Percentiles rank a stretch among this genome's conserved stretches.
Conservation (phyloP, 2,329 filamentous ascomycete species). For the Emergomyces pasteurianus region DNA sequence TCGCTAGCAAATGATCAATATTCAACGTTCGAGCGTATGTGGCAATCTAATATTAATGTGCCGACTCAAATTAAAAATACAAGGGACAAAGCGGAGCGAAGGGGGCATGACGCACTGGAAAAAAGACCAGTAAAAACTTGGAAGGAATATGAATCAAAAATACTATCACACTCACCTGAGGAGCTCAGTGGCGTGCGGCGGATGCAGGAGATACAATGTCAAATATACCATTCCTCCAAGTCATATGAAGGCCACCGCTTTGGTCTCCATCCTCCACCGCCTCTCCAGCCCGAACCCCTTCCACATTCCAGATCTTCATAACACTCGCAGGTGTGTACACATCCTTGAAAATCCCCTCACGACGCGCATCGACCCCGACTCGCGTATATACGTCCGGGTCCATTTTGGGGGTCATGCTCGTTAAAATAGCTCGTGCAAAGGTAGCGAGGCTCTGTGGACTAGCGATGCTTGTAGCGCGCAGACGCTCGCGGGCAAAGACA, state of each 20-base stretch:
- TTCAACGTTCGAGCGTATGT: too few species aligned
- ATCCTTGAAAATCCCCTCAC: constrained; percentile 60
- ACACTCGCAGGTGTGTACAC: constrained; percentile 83
- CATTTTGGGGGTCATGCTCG: constrained; percentile 57
- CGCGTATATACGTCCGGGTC: constrained; percentile 67
- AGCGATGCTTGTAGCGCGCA: constrained; percentile 74
- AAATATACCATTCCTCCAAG: constrained; percentile 74
- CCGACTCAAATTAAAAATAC: not conserved
- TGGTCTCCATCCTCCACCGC: constrained; percentile 56
- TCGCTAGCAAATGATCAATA: not conserved
- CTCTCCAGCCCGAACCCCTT: constrained; percentile 56
- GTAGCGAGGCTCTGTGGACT: constrained; percentile 68
- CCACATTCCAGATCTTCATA: constrained; percentile 77
- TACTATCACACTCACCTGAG: not conserved
- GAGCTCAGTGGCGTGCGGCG: not conserved
- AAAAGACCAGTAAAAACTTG: not conserved
- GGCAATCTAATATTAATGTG: too few species aligned
- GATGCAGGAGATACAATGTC: constrained; percentile 23
- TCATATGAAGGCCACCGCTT: constrained; percentile 38
- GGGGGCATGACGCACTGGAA: not conserved
- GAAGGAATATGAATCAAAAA: not conserved
- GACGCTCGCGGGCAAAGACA: constrained; percentile 71
- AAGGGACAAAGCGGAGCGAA: not conserved
- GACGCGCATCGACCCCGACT: constrained; percentile 54
- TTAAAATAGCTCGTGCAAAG: constrained; percentile 71